Evolutionary conservation across 768 basidiomycete species (phyloP).

Genomic region (Xerocomellus intermedius): DNA sequence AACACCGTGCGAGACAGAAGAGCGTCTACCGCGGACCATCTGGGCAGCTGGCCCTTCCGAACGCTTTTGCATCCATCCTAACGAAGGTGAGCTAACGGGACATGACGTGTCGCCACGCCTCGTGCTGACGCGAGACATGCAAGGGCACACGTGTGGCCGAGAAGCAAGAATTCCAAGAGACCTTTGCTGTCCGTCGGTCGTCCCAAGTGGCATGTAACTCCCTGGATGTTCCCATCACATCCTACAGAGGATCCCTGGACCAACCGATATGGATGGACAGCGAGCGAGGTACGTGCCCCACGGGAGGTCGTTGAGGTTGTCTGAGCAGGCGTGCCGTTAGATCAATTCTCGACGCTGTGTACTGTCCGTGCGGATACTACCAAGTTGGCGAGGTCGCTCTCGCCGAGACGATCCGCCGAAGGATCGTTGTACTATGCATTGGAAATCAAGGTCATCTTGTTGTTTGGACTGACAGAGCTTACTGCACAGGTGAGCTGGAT

Average conservation of each 20-base stretch:
- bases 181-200: constrained; percentile 32
- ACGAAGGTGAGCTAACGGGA: constrained; percentile 32
- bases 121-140: background rate
- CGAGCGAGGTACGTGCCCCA: constrained; percentile 27
- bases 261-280: constrained; percentile 35
- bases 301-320: background rate
- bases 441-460: constrained; percentile 39
- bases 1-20: constrained; percentile 39
- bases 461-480: constrained; percentile 54
- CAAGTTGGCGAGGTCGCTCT: constrained; percentile 26
- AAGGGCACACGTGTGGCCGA: constrained; percentile 48
- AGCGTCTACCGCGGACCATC: constrained; percentile 35
- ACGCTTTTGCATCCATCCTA: constrained; percentile 43
- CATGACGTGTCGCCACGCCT: background rate
- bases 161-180: constrained; percentile 42
- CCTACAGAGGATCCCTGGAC: constrained; percentile 29
- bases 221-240: constrained; percentile 25
- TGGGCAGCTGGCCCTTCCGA: constrained; percentile 39
- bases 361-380: constrained; percentile 35
- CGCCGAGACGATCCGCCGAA: constrained; percentile 19
- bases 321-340: constrained; percentile 14
- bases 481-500: constrained; percentile 52
- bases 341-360: constrained; percentile 37
- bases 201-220: constrained; percentile 22
- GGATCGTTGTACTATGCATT: constrained; percentile 27